phyloP scores from a whole-genome alignment of 805 yeast species.

The Candida montana region DNA sequence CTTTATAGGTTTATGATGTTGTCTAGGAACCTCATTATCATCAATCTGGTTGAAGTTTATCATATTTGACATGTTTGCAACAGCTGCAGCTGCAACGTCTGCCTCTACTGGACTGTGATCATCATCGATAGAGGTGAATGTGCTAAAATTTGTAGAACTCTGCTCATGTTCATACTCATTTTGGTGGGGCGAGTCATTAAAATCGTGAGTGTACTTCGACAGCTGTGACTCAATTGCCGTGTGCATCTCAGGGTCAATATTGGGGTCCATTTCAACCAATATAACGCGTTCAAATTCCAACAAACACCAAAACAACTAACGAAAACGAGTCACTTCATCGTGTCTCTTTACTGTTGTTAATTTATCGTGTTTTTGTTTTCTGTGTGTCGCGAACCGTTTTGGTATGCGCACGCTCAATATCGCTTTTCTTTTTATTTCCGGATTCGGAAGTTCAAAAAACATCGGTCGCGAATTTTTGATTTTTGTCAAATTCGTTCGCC shows the following conservation, averaged over 20 bases:
- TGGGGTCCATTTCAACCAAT: constrained; percentile 13
- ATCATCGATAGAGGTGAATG: constrained; percentile 6
- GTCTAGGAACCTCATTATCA: not conserved
- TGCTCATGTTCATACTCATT: constrained; percentile 5
- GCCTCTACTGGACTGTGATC: constrained; percentile 1
- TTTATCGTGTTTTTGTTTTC: too few relatives aligned
- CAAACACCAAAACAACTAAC: too few relatives aligned
- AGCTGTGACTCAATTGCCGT: constrained; percentile 19
- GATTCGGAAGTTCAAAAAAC: not conserved
- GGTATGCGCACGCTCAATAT: not conserved
- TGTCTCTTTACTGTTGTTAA: too few relatives aligned
- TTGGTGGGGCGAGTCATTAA: constrained; percentile 3
- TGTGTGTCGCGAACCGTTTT: too few relatives aligned
- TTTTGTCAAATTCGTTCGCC: constrained; percentile 1
- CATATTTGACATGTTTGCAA: constrained; percentile 22
- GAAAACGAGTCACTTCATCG: too few relatives aligned
- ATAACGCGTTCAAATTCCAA: not conserved
- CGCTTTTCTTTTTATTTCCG: not conserved
- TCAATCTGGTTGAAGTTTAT: constrained; percentile 19
- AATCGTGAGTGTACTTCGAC: constrained; percentile 16
- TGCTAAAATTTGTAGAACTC: constrained; percentile 2
- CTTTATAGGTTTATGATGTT: constrained; percentile 1
- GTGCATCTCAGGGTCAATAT: constrained; percentile 20
- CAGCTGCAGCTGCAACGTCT: constrained; percentile 19
- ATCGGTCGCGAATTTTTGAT: not conserved